Conservation (phyloP, 208 protist genomes). For the Crithidia fasciculata region DNA sequence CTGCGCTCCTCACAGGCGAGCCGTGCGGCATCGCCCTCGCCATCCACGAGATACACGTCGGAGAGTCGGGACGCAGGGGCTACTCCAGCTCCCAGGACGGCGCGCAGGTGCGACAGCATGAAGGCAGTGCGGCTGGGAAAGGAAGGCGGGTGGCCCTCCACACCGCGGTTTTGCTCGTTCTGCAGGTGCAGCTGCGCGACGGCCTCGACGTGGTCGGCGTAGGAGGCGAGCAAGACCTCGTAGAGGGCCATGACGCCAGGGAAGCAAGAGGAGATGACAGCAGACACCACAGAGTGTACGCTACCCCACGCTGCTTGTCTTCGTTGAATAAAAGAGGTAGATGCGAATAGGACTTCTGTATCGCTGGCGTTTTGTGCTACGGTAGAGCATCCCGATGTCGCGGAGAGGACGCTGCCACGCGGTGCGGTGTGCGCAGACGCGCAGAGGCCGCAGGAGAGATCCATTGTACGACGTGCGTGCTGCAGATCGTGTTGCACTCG, state of each 20-base stretch:
- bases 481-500: no score
- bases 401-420: no score
- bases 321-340: not conserved
- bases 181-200: not conserved
- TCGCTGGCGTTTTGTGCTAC: not conserved
- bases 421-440: no score
- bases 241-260: not conserved
- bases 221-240: not conserved
- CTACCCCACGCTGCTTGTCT: not conserved
- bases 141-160: not conserved
- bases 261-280: not conserved
- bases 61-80: not conserved
- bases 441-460: no score
- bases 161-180: constrained; percentile 19
- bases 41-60: not conserved
- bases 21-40: not conserved
- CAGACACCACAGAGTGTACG: not conserved
- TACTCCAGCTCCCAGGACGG: not conserved
- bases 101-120: not conserved
- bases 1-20: not conserved
- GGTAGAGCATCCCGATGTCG: not conserved
- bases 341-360: not conserved
- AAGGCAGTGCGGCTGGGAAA: not conserved
- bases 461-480: no score
- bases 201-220: not conserved